phyloP scores from a whole-genome alignment of 345 rosid genomes.

The Acer yangbiense region DNA sequence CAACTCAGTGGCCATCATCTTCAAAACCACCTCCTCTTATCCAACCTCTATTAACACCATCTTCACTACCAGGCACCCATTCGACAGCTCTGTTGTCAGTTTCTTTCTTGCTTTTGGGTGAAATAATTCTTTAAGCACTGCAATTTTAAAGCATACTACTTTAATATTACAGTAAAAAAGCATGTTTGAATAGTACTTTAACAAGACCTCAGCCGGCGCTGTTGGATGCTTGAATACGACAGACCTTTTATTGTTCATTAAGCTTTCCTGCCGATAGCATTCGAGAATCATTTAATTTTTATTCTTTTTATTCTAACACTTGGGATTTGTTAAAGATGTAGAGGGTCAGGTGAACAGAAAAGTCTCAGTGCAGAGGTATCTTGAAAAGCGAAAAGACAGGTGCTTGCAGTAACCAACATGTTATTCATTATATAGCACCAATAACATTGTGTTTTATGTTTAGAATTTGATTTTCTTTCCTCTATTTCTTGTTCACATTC shows the following conservation, averaged over 20 bases:
- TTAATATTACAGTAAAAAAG: conserved; percentile 1
- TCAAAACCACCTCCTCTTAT: background rate
- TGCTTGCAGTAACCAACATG: conserved; percentile 23
- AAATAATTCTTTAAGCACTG: background rate
- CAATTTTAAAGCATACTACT: background rate
- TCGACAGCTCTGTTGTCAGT: background rate
- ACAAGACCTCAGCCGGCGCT: background rate
- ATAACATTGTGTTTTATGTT: conserved; percentile 7
- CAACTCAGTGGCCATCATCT: background rate
- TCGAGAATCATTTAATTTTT: background rate
- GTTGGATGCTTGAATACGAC: background rate
- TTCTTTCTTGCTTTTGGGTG: background rate
- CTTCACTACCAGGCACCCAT: background rate
- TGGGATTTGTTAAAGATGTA: conserved; percentile 44
- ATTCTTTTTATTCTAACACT: conserved; percentile 20
- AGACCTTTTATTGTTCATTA: background rate
- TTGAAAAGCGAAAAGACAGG: conserved; percentile 84
- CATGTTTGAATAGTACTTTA: background rate
- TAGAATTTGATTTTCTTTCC: background rate
- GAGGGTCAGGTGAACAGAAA: conserved; percentile 75
- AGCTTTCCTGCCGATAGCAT: background rate
- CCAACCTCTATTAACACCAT: background rate
- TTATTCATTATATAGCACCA: background rate
- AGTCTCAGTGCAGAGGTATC: conserved; percentile 69
- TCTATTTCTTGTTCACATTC: conserved; percentile 5